Percentiles rank a stretch among this genome's conserved stretches.
phyloP scores from a whole-genome alignment of 208 protist genomes.

The Leishmania lainsoni region DNA sequence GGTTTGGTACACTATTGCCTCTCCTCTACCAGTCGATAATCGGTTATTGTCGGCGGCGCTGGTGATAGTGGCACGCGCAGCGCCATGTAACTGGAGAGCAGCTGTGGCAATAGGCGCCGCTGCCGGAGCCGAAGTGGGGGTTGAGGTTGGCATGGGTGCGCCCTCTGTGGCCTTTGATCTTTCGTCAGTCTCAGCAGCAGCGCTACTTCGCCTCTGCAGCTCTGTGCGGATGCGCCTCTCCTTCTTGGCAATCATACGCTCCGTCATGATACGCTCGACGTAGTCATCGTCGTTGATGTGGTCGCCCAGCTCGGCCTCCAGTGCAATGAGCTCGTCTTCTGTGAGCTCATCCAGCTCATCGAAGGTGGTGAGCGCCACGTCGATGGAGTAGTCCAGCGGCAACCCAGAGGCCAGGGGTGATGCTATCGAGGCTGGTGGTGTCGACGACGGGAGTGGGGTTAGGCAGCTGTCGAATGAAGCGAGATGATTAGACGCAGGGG shows the following conservation, averaged over 20 bases:
- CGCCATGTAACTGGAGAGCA: not conserved
- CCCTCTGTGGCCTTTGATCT: not conserved
- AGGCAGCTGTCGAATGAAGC: not conserved
- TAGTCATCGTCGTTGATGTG: slow-evolving; percentile 71
- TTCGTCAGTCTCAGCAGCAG: slow-evolving; percentile 1
- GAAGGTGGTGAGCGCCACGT: slow-evolving; percentile 55
- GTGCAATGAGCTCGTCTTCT: slow-evolving; percentile 78
- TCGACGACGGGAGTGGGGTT: not conserved
- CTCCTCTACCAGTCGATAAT: not conserved
- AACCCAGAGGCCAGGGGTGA: not conserved
- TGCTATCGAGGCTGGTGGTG: not conserved
- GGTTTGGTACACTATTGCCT: slow-evolving; percentile 14
- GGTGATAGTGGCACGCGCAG: not conserved
- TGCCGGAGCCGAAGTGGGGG: not conserved
- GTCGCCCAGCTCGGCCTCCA: slow-evolving; percentile 73
- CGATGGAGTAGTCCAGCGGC: slow-evolving; percentile 17
- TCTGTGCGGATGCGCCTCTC: slow-evolving; percentile 63
- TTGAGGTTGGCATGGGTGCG: not conserved
- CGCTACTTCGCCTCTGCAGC: slow-evolving; percentile 25
- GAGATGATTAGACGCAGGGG: not conserved
- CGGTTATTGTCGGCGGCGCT: not conserved
- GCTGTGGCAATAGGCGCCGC: not conserved
- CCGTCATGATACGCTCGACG: slow-evolving; percentile 79
- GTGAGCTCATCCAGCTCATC: slow-evolving; percentile 81
- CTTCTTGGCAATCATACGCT: slow-evolving; percentile 85